Conservation (phyloP, 352 stramenopile species). For the Pythium pectinolyticum region DNA sequence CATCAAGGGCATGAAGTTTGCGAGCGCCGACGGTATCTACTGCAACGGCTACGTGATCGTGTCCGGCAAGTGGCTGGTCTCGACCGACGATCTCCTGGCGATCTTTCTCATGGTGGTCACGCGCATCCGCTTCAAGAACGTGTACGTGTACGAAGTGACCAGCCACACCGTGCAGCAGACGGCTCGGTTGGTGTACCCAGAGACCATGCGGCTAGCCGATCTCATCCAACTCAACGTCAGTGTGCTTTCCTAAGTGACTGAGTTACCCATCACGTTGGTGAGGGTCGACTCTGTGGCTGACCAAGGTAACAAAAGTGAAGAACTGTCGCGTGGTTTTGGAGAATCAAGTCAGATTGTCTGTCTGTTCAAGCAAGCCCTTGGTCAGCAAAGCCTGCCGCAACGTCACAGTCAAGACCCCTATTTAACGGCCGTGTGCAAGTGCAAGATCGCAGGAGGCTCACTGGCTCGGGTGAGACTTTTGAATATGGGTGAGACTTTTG, state of each 20-base stretch:
- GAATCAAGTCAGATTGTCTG: no score
- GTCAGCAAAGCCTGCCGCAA: no score
- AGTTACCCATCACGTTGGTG: no score
- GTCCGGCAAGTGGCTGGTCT: conserved; percentile 48
- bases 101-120: conserved; percentile 49
- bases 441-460: no score
- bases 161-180: conserved; percentile 28
- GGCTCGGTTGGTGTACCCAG: conserved; percentile 31
- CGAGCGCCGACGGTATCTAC: conserved; percentile 52
- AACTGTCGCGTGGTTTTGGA: no score
- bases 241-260: conserved; percentile 22
- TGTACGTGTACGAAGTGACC: conserved; percentile 47
- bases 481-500: no score
- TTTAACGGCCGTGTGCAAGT: no score
- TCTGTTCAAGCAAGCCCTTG: no score
- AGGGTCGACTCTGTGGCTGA: no score
- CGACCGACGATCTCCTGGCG: conserved; percentile 38
- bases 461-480: no score
- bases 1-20: conserved; percentile 40
- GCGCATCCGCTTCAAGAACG: conserved; percentile 38
- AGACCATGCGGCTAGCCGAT: conserved; percentile 28
- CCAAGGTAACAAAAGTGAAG: no score
- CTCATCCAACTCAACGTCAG: conserved; percentile 28
- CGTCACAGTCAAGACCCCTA: no score
- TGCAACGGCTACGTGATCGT: conserved; percentile 62